Percentiles rank a stretch among this genome's conserved stretches.
Evolutionary conservation across 2,329 filamentous ascomycete genomes (phyloP).

Genomic region (Emericellopsis atlantica): DNA sequence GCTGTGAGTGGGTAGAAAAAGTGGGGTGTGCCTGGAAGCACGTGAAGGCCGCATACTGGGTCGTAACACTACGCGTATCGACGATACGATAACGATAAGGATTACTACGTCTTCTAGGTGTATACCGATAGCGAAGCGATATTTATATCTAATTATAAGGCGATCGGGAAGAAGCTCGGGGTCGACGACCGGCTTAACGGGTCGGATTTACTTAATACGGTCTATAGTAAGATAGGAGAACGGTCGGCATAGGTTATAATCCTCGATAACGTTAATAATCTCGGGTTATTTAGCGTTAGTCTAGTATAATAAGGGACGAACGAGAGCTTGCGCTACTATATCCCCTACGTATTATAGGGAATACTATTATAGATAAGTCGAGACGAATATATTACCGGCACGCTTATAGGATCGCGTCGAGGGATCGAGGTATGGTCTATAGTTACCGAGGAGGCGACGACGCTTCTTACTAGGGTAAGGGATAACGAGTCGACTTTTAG

Average conservation of each 20-base stretch:
- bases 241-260: conserved; percentile 14
- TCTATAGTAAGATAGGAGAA: conserved; percentile 8
- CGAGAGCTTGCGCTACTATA: conserved; percentile 7
- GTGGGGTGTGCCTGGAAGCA: too few relatives aligned
- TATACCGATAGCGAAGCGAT: conserved; percentile 16
- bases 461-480: background rate
- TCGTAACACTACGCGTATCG: conserved; percentile 17
- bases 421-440: conserved; percentile 8
- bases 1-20: too few relatives aligned
- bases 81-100: conserved; percentile 5
- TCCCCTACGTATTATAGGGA: conserved; percentile 12
- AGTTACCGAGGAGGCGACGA: background rate
- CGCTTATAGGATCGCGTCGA: conserved; percentile 9
- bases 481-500: background rate
- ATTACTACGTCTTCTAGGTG: conserved; percentile 20
- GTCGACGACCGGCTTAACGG: conserved; percentile 10
- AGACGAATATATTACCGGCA: conserved; percentile 12
- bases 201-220: conserved; percentile 6
- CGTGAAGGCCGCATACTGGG: too few relatives aligned
- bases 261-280: conserved; percentile 19
- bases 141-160: conserved; percentile 14
- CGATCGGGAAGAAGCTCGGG: conserved; percentile 12
- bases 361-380: conserved; percentile 19
- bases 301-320: background rate
- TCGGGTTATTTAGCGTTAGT: conserved; percentile 12